These are phyloP conservation scores for Hygrophila difformis DNA, from an alignment of 257 asterid species.

Conservation along the genomic window DNA sequence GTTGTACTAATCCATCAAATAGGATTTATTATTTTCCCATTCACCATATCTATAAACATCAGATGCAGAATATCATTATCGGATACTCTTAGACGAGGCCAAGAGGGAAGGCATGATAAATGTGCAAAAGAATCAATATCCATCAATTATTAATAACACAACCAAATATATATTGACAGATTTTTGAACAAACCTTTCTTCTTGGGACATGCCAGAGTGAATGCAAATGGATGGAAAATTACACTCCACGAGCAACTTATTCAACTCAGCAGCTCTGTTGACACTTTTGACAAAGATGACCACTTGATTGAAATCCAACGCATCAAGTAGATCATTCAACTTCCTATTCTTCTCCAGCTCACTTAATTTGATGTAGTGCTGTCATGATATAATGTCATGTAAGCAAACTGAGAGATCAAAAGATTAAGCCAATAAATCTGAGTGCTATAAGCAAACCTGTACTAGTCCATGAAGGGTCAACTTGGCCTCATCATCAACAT, in stretches of 20 bases:
- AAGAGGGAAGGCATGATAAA: too few relatives aligned
- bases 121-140: too few relatives aligned
- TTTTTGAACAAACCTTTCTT: conserved; percentile 57
- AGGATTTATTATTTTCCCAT: too few relatives aligned
- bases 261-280: conserved; percentile 79
- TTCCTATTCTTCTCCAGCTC: conserved; percentile 86
- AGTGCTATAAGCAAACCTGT: conserved; percentile 41
- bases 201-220: conserved; percentile 97
- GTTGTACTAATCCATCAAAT: too few relatives aligned
- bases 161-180: too few relatives aligned
- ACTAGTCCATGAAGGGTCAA: conserved; percentile 97
- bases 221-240: conserved; percentile 89
- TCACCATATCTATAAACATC: too few relatives aligned
- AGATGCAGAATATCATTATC: too few relatives aligned
- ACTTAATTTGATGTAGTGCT: conserved; percentile 94
- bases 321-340: conserved; percentile 85
- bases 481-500: conserved; percentile 94
- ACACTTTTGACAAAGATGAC: conserved; percentile 92
- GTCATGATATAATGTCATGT: conserved; percentile 13
- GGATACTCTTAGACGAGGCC: too few relatives aligned
- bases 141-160: too few relatives aligned
- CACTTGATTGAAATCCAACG: conserved; percentile 87
- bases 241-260: conserved; percentile 85
- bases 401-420: not conserved
- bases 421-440: not conserved